Evolutionary conservation across 768 basidiomycete species (phyloP).

Genomic region (Phanerodontia chrysosporium): DNA sequence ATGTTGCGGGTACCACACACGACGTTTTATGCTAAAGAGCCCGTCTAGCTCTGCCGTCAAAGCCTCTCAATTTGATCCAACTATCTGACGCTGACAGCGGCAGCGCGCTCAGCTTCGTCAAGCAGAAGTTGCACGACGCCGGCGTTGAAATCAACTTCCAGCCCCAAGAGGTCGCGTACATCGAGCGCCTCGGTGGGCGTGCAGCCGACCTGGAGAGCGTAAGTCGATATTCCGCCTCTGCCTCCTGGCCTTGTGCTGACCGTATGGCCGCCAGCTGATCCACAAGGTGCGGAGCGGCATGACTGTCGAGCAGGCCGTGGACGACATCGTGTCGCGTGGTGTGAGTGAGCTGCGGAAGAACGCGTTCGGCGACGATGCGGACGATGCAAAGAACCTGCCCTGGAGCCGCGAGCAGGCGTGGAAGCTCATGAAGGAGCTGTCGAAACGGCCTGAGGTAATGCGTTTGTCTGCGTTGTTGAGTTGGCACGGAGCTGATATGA

Average conservation of each 20-base stretch:
- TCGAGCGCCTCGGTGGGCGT: constrained; percentile 83
- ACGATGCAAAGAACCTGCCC: constrained; percentile 76
- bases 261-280: constrained; percentile 51
- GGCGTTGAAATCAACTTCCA: constrained; percentile 52
- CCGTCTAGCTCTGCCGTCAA: constrained; percentile 69
- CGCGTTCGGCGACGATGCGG: constrained; percentile 88
- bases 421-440: constrained; percentile 71
- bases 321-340: constrained; percentile 80
- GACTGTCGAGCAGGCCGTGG: constrained; percentile 73
- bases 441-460: constrained; percentile 55
- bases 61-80: constrained; percentile 73
- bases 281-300: constrained; percentile 80
- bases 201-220: constrained; percentile 87
- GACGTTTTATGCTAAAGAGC: too few relatives aligned
- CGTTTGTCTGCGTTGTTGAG: background rate
- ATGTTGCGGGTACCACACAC: too few relatives aligned
- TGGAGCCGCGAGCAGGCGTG: constrained; percentile 92
- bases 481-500: background rate
- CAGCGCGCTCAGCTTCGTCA: constrained; percentile 78
- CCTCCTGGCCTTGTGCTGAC: background rate
- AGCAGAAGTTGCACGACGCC: constrained; percentile 66
- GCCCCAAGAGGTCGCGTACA: constrained; percentile 46
- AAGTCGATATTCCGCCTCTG: constrained; percentile 22
- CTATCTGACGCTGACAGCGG: constrained; percentile 81
- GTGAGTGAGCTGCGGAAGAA: constrained; percentile 84